Evolutionary conservation across 225 moss, liverwort and hornwort species (phyloP).

Genomic region (Pleurozium schreberi): DNA sequence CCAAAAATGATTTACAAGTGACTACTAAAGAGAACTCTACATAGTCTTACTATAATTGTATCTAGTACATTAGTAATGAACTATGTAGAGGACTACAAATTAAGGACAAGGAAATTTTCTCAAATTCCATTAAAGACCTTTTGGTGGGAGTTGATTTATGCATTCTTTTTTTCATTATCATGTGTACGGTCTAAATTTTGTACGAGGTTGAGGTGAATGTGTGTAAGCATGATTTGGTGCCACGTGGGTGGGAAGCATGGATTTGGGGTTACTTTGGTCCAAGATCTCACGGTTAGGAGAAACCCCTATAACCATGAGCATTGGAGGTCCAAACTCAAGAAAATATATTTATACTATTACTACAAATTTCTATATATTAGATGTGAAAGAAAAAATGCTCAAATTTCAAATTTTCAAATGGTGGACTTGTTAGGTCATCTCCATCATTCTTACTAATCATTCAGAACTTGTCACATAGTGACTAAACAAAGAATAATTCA

Average conservation of each 20-base stretch:
- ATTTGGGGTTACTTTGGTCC: neutral
- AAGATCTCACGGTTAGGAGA: fast-evolving
- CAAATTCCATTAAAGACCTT: neutral
- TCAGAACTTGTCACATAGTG: neutral
- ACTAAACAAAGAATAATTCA: neutral
- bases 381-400: neutral
- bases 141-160: neutral
- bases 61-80: fast-evolving
- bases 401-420: no score
- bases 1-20: fast-evolving
- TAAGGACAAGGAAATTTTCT: no score
- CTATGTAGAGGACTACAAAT: neutral
- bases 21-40: no score
- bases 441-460: neutral
- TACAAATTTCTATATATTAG: neutral
- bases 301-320: neutral
- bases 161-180: fast-evolving
- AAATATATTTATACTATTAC: no score
- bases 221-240: fast-evolving
- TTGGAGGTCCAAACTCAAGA: fast-evolving
- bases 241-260: fast-evolving
- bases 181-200: neutral
- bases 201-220: no score
- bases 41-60: fast-evolving
- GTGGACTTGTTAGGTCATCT: neutral